Evolutionary conservation across 2,329 filamentous ascomycete species (phyloP).

Genomic region (Xylariaceae sp.): DNA sequence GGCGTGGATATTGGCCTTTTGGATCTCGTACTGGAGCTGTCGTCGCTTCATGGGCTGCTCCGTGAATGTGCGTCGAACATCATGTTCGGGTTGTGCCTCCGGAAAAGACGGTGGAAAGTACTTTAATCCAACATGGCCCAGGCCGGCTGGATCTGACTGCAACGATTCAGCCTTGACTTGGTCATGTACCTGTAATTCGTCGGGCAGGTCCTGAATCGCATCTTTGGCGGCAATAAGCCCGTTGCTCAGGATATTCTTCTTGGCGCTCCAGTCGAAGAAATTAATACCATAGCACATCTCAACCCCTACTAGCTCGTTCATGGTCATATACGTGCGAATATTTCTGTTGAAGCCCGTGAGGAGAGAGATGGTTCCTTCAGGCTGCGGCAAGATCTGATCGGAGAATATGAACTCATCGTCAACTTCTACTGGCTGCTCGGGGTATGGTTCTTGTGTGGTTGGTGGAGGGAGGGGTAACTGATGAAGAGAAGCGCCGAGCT

Average conservation of each 20-base stretch:
- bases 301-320: slow-evolving; percentile 74
- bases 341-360: slow-evolving; percentile 80
- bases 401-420: slow-evolving; percentile 80
- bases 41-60: slow-evolving; percentile 50
- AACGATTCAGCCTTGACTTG: slow-evolving; percentile 42
- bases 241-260: slow-evolving; percentile 69
- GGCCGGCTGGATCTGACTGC: slow-evolving; percentile 27
- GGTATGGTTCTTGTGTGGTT: slow-evolving; percentile 72
- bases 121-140: slow-evolving; percentile 47
- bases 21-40: slow-evolving; percentile 77
- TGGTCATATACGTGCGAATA: slow-evolving; percentile 75
- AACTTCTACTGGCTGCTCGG: slow-evolving; percentile 75
- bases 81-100: slow-evolving; percentile 45
- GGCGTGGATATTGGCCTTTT: slow-evolving; percentile 86
- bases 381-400: slow-evolving; percentile 68
- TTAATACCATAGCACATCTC: slow-evolving; percentile 81
- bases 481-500: slow-evolving; percentile 68
- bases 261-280: slow-evolving; percentile 73
- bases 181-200: slow-evolving; percentile 54
- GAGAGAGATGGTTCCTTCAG: slow-evolving; percentile 64
- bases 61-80: slow-evolving; percentile 50
- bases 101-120: slow-evolving; percentile 53
- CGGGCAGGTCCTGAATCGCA: slow-evolving; percentile 64
- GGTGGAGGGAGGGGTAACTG: slow-evolving; percentile 75
- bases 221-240: slow-evolving; percentile 69